Conservation (phyloP, 2,329 filamentous ascomycete genomes). For the Aureobasidium sp. region DNA sequence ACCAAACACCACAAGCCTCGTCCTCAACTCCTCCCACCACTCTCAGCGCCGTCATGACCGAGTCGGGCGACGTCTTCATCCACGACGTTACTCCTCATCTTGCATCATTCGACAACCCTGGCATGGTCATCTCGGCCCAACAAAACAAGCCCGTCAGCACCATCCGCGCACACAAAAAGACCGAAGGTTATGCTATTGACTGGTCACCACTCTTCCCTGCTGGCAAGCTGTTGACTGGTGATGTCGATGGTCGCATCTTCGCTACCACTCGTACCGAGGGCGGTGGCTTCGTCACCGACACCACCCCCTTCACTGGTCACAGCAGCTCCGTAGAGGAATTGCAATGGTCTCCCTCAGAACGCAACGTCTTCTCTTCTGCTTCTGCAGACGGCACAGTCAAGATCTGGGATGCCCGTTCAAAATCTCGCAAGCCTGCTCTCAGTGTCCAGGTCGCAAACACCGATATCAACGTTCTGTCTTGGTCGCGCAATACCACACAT, state of each 20-base stretch:
- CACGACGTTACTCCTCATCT: slow-evolving; percentile 92
- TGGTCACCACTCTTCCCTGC: slow-evolving; percentile 79
- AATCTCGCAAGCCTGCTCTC: slow-evolving; percentile 80
- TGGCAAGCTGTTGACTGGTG: slow-evolving; percentile 84
- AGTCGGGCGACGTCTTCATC: slow-evolving; percentile 80
- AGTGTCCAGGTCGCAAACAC: slow-evolving; percentile 74
- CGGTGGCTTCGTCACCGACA: slow-evolving; percentile 84
- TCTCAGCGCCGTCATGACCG: slow-evolving; percentile 84
- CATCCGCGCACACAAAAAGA: slow-evolving; percentile 77
- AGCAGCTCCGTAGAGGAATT: slow-evolving; percentile 83
- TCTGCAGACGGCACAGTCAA: slow-evolving; percentile 92
- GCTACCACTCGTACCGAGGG: slow-evolving; percentile 78
- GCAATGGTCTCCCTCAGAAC: slow-evolving; percentile 92
- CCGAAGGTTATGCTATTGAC: slow-evolving; percentile 91
- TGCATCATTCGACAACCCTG: slow-evolving; percentile 81
- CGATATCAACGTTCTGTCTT: slow-evolving; percentile 95
- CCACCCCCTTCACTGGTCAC: slow-evolving; percentile 76
- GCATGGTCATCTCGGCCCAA: slow-evolving; percentile 67
- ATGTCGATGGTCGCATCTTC: slow-evolving; percentile 86
- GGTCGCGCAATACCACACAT: slow-evolving; percentile 82
- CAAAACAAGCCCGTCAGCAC: slow-evolving; percentile 86
- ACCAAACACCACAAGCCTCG: slow-evolving; percentile 69
- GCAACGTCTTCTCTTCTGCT: slow-evolving; percentile 87
- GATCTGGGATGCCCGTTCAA: slow-evolving; percentile 90
- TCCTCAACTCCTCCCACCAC: slow-evolving; percentile 69